Conservation (phyloP, 306 rosid species). For the Ziziphus jujuba region DNA sequence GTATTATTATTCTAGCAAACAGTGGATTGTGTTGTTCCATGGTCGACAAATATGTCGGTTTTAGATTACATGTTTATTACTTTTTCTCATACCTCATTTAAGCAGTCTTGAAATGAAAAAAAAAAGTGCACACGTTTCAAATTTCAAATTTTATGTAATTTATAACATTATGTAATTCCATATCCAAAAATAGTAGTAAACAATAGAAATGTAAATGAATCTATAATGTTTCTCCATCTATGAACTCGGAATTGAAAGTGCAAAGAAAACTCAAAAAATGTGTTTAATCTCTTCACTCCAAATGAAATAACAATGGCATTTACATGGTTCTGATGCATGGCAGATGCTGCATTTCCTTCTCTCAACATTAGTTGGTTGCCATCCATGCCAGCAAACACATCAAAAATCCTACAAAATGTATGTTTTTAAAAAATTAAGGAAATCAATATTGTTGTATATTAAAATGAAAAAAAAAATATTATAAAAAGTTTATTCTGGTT, state of each 20-base stretch:
- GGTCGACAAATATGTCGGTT: too few species aligned
- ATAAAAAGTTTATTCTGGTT: too few species aligned
- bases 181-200: not conserved
- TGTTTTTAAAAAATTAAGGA: not conserved
- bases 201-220: not conserved
- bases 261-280: not conserved
- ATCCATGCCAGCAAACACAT: conserved; percentile 40
- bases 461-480: too few species aligned
- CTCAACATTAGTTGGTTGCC: conserved; percentile 24
- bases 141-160: too few species aligned
- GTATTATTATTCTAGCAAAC: too few species aligned
- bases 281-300: not conserved
- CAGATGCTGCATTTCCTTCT: not conserved
- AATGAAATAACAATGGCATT: not conserved
- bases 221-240: not conserved
- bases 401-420: conserved; percentile 42
- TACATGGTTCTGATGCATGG: not conserved
- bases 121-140: too few species aligned
- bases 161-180: too few species aligned
- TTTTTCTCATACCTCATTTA: too few species aligned
- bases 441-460: not conserved
- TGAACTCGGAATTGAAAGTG: conserved; percentile 2
- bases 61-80: too few species aligned
- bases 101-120: too few species aligned
- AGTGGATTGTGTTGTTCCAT: too few species aligned